Conservation (phyloP, 1,284 basidiomycete genomes). For the Moniliophthora roreri region DNA sequence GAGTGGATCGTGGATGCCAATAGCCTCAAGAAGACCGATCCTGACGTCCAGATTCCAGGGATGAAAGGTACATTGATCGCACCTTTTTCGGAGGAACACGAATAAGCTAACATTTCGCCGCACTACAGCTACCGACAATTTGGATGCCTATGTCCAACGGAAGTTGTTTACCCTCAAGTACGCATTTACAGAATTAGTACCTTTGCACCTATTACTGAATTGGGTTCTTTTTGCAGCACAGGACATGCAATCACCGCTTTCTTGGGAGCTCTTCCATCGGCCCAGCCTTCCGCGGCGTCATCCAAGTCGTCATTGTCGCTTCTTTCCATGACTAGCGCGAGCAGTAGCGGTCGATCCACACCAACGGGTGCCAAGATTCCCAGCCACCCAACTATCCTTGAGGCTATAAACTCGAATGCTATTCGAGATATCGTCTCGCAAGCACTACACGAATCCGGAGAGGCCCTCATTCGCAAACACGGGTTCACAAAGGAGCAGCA, state of each 20-base stretch:
- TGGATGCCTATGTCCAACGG: conserved; percentile 38
- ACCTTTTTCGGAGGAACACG: background rate
- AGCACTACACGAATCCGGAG: conserved; percentile 25
- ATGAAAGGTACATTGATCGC: conserved; percentile 26
- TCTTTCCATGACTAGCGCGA: background rate
- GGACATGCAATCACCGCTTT: conserved; percentile 40
- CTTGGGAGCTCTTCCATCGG: conserved; percentile 30
- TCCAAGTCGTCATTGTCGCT: background rate
- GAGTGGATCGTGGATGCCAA: conserved; percentile 39
- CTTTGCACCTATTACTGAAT: background rate
- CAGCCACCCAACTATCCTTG: conserved; percentile 26
- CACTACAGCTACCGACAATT: conserved; percentile 19
- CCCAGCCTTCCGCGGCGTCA: background rate
- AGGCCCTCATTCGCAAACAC: conserved; percentile 21
- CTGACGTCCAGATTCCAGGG: conserved; percentile 29
- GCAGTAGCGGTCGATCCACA: too few species aligned
- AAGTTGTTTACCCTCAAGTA: conserved; percentile 41
- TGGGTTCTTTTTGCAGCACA: conserved; percentile 15
- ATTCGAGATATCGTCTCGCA: conserved; percentile 18
- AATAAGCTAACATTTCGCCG: background rate
- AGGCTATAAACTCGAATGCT: conserved; percentile 22
- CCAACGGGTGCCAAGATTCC: background rate
- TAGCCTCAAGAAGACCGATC: conserved; percentile 24
- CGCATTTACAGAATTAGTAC: background rate
- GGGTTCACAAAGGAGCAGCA: conserved; percentile 26